Conservation (phyloP, 2,329 filamentous ascomycete genomes). For the Sporothrix schenckii region DNA sequence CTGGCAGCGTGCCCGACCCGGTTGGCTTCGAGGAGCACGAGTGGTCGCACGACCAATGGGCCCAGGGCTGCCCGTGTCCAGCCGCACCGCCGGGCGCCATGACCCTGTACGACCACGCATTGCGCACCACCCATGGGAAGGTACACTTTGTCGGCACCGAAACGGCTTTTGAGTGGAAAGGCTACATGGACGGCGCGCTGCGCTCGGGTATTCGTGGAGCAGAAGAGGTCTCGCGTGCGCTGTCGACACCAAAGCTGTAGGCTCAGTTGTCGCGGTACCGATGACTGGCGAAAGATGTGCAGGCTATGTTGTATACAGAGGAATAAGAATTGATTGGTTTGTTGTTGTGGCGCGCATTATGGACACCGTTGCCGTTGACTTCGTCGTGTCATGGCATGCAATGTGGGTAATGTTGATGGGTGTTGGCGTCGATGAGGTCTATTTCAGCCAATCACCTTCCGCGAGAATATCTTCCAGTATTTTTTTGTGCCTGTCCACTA, state of each 20-base stretch:
- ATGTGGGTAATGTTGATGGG: background rate
- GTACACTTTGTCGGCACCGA: conserved; percentile 57
- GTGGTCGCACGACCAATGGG: conserved; percentile 31
- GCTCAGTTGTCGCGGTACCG: no score
- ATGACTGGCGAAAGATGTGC: no score
- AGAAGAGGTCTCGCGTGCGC: conserved; percentile 44
- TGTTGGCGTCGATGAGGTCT: background rate
- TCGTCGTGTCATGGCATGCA: no score
- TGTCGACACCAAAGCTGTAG: conserved; percentile 28
- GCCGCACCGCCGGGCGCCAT: conserved; percentile 29
- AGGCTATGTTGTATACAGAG: background rate
- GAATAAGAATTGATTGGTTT: background rate
- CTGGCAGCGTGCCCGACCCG: background rate
- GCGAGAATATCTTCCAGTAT: no score
- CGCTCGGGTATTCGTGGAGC: conserved; percentile 54
- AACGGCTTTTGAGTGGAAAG: conserved; percentile 56
- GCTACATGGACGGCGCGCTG: conserved; percentile 63
- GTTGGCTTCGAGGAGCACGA: conserved; percentile 30
- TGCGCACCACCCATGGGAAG: conserved; percentile 46
- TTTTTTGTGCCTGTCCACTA: no score
- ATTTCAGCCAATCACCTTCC: background rate
- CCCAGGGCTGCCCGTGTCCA: conserved; percentile 32
- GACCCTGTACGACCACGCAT: conserved; percentile 33
- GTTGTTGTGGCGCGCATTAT: background rate
- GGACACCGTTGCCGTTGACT: no score